These are phyloP conservation scores for Geotrichum klebahnii DNA, from an alignment of 1,139 yeast genomes.

Conservation along the genomic window DNA sequence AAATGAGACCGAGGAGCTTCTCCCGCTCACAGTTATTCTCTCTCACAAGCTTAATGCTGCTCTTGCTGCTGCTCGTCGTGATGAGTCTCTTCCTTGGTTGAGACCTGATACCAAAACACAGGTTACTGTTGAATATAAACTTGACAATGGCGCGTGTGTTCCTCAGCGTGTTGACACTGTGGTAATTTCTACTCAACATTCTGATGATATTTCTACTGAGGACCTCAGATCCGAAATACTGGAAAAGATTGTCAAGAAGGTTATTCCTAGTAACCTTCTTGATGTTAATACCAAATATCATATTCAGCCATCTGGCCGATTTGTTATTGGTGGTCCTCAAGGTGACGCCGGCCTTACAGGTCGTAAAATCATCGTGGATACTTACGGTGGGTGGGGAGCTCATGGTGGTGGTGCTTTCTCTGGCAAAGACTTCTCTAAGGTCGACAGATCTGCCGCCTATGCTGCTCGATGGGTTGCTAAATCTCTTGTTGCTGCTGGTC, in stretches of 20 bases:
- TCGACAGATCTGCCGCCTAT: constrained; percentile 99
- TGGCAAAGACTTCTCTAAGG: constrained; percentile 99
- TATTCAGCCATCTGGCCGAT: constrained; percentile 99
- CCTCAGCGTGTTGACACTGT: constrained; percentile 97
- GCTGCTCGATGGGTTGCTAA: constrained; percentile 99
- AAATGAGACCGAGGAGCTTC: constrained; percentile 95
- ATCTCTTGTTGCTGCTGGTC: constrained; percentile 89
- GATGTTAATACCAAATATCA: constrained; percentile 95
- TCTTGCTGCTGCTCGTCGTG: constrained; percentile 95
- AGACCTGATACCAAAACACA: constrained; percentile 99
- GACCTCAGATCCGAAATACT: constrained; percentile 76
- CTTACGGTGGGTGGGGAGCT: constrained; percentile 99
- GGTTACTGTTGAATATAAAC: constrained; percentile 93
- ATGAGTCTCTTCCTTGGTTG: constrained; percentile 89
- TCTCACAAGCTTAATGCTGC: constrained; percentile 96
- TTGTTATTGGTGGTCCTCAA: constrained; percentile 99
- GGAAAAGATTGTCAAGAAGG: constrained; percentile 81
- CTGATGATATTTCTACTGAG: constrained; percentile 90
- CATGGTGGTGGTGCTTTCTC: constrained; percentile 99
- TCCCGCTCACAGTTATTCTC: constrained; percentile 90
- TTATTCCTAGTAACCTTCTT: constrained; percentile 82
- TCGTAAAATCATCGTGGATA: constrained; percentile 98
- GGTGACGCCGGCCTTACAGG: constrained; percentile 99
- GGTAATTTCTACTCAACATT: constrained; percentile 96
- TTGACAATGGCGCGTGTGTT: constrained; percentile 90